phyloP scores from a whole-genome alignment of 2,329 filamentous ascomycete genomes.

The Fusarium longipes region DNA sequence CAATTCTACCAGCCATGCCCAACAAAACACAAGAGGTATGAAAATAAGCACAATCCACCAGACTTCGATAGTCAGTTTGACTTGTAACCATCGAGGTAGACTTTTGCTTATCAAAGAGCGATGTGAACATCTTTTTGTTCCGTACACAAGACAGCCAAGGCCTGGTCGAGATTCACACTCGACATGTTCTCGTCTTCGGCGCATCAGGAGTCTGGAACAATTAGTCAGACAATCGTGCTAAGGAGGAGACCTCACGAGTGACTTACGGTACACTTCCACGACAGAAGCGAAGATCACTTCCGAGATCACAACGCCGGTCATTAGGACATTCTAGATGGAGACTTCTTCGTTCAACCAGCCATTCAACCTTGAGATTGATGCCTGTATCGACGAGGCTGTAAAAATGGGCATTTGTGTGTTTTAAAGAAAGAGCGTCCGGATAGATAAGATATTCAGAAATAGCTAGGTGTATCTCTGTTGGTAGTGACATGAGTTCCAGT shows the following conservation, averaged over 20 bases:
- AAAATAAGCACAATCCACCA: conserved; percentile 62
- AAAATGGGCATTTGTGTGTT: conserved; percentile 73
- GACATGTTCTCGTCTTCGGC: conserved; percentile 67
- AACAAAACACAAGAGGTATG: conserved; percentile 55
- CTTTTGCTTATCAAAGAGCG: conserved; percentile 58
- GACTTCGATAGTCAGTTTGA: conserved; percentile 58
- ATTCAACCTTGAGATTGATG: conserved; percentile 73
- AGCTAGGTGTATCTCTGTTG: conserved; percentile 74
- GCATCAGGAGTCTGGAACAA: conserved; percentile 64
- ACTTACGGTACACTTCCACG: conserved; percentile 68
- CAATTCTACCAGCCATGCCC: conserved; percentile 50
- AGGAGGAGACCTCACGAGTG: too few relatives aligned
- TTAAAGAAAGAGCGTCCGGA: conserved; percentile 76
- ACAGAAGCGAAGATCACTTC: conserved; percentile 70
- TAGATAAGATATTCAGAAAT: conserved; percentile 72
- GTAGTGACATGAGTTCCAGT: conserved; percentile 60
- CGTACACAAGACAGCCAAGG: conserved; percentile 66
- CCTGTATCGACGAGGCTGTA: conserved; percentile 73
- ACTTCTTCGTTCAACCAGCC: conserved; percentile 72
- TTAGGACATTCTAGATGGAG: conserved; percentile 75
- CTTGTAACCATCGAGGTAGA: conserved; percentile 58
- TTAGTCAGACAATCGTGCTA: neutral
- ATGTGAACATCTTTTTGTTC: conserved; percentile 61
- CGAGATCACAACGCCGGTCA: conserved; percentile 65
- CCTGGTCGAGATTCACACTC: conserved; percentile 70